Evolutionary conservation across 768 basidiomycete genomes (phyloP).

Genomic region (Lentinula sp.): DNA sequence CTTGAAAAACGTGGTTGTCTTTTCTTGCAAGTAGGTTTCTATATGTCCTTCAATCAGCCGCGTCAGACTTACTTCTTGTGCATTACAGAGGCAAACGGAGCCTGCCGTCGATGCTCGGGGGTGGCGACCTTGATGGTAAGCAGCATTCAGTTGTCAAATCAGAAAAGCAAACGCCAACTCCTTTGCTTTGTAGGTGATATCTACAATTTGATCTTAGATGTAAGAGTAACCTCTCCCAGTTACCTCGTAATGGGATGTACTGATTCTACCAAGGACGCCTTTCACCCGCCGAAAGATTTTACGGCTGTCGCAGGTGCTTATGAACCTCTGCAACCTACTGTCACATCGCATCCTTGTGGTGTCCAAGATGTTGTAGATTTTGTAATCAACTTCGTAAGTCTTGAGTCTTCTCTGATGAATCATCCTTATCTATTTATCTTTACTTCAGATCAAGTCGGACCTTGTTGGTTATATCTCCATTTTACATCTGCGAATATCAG

Average conservation of each 20-base stretch:
- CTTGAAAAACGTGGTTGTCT: constrained; percentile 42
- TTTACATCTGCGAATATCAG: constrained; percentile 37
- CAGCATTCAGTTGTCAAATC: constrained; percentile 22
- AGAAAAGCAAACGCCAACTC: neutral
- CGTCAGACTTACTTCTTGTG: neutral
- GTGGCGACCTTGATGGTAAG: constrained; percentile 48
- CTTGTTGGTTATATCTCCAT: constrained; percentile 35
- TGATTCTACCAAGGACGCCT: constrained; percentile 19
- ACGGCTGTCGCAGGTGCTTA: constrained; percentile 30
- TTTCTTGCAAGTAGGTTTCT: constrained; percentile 36
- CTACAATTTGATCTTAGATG: constrained; percentile 41
- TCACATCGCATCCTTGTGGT: constrained; percentile 23
- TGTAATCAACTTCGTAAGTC: constrained; percentile 38
- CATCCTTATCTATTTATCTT: neutral
- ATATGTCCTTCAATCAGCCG: neutral
- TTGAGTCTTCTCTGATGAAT: constrained; percentile 8
- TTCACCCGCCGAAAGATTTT: constrained; percentile 13
- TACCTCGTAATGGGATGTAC: neutral
- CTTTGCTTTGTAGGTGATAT: constrained; percentile 27
- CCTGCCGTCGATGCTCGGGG: constrained; percentile 42
- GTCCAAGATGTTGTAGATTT: constrained; percentile 41
- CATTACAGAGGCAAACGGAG: constrained; percentile 31
- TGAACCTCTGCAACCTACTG: constrained; percentile 24
- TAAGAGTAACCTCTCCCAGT: constrained; percentile 13
- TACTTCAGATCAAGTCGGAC: constrained; percentile 24